Percentiles rank a stretch among this genome's conserved stretches.
Evolutionary conservation across 768 basidiomycete genomes (phyloP).

Genomic region (Boletus barrowsii): DNA sequence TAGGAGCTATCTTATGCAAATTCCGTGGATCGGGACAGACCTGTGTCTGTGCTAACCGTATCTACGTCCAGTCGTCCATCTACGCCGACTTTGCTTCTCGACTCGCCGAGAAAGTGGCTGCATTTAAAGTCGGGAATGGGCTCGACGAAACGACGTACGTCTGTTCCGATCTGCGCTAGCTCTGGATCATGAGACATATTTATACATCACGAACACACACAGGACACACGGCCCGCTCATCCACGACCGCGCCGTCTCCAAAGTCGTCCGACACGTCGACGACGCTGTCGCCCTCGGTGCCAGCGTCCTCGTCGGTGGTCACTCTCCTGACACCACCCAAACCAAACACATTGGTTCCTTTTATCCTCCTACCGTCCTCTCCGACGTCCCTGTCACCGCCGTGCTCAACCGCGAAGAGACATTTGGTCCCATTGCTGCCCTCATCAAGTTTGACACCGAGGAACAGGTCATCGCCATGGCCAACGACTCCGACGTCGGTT

Average conservation of each 20-base stretch:
- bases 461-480: slow-evolving; percentile 87
- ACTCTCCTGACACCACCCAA: slow-evolving; percentile 46
- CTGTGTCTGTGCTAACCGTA: slow-evolving; percentile 84
- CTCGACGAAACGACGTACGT: slow-evolving; percentile 72
- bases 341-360: slow-evolving; percentile 46
- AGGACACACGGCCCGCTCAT: slow-evolving; percentile 97
- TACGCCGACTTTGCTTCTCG: slow-evolving; percentile 91
- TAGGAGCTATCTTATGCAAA: slow-evolving; percentile 73
- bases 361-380: slow-evolving; percentile 86
- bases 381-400: slow-evolving; percentile 72
- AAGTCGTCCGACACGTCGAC: slow-evolving; percentile 81
- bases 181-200: neutral
- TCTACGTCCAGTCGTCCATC: slow-evolving; percentile 87
- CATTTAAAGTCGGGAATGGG: slow-evolving; percentile 87
- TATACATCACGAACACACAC: neutral
- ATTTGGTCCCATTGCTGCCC: slow-evolving; percentile 87
- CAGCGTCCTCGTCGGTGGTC: slow-evolving; percentile 87
- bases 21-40: slow-evolving; percentile 84
- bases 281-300: slow-evolving; percentile 87
- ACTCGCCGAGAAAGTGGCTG: slow-evolving; percentile 77
- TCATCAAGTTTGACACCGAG: slow-evolving; percentile 90
- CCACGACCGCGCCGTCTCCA: slow-evolving; percentile 79
- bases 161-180: neutral
- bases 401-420: slow-evolving; percentile 82
- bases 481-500: slow-evolving; percentile 77